A percentile compares a stretch with the other conserved stretches of the same genome.
phyloP scores from a whole-genome alignment of 2,329 filamentous ascomycete genomes.

The Chaetomium sp. region DNA sequence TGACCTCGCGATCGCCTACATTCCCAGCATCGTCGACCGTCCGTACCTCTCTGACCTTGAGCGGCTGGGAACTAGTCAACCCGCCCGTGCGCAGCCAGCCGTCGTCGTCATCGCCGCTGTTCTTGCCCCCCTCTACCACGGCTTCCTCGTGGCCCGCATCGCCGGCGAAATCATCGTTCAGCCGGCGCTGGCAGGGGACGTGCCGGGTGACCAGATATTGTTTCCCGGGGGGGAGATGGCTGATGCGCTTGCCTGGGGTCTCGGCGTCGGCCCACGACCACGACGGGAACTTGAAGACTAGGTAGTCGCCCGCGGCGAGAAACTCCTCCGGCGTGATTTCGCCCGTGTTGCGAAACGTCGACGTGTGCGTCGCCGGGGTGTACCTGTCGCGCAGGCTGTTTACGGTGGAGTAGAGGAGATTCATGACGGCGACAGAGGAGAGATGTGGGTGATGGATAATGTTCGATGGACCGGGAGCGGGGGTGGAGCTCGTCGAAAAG shows the following conservation, averaged over 20 bases:
- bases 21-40: constrained; percentile 88
- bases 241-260: constrained; percentile 67
- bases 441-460: constrained; percentile 18
- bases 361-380: constrained; percentile 81
- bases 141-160: constrained; percentile 81
- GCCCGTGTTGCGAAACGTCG: constrained; percentile 87
- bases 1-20: constrained; percentile 64
- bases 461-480: neutral
- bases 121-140: constrained; percentile 51
- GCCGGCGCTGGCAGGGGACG: constrained; percentile 83
- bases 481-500: neutral
- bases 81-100: constrained; percentile 90
- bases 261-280: constrained; percentile 96
- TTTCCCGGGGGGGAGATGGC: constrained; percentile 79
- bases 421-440: constrained; percentile 49
- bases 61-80: constrained; percentile 65
- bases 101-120: constrained; percentile 55
- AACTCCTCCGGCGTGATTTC: constrained; percentile 98
- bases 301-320: constrained; percentile 88
- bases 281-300: constrained; percentile 97
- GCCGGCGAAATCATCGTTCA: constrained; percentile 90
- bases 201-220: constrained; percentile 94
- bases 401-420: constrained; percentile 85
- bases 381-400: constrained; percentile 89
- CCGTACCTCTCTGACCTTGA: constrained; percentile 71